Base-by-base conservation (phyloP, 352 stramenopile genomes). In the Poterioochromonas sp. region DNA sequence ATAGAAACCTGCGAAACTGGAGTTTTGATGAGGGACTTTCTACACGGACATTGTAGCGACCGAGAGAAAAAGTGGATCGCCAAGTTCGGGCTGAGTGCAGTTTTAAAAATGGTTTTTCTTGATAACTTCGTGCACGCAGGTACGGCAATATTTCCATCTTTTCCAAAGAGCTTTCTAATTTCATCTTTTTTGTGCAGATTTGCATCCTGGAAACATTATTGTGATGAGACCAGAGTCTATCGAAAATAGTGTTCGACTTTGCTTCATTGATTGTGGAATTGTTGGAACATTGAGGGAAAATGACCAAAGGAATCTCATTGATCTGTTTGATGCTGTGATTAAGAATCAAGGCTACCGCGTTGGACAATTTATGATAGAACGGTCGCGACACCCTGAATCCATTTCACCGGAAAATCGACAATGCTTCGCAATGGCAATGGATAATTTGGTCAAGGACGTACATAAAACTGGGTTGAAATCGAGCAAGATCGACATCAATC, bases 141-240 rank as follows among this genome's bases (percentile, higher is more conserved):
- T 65, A 65, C 47, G 47, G 15, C 15, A 26, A 26, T 26, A 26
- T 58, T 58, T 58, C 47, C 26, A 58, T 26, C 47, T 15, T 26
- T 58, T 15, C 47, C 15, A 26, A 15, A 26, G 47, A 26, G 47
- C 26, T 58, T 26, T 15, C 26, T 58, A 15, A 39, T 65, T 65
- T 5, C n/a, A 29, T 32, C 26, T 32, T 35, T 32, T 65, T 39
- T 35, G 8, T 65, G 8, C 26, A 65, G 65, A 74, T 35, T n/a
- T 74, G 20, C 65, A 74, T n/a, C 39, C 65, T 74, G 65, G 65
- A 51, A 74, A 74, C 26, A 71, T 71, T 47, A 29, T 71, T 44
- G 39, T 8, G 2, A 8, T 11, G 2, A 20, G 44, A 53, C 44
- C 44, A 53, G 26, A 32, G 26, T 8, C 29, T 5, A 35, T 37